A percentile compares a stretch with the other conserved stretches of the same genome.
Conservation (phyloP, 2,329 filamentous ascomycete species). For the Talaromyces sp. region DNA sequence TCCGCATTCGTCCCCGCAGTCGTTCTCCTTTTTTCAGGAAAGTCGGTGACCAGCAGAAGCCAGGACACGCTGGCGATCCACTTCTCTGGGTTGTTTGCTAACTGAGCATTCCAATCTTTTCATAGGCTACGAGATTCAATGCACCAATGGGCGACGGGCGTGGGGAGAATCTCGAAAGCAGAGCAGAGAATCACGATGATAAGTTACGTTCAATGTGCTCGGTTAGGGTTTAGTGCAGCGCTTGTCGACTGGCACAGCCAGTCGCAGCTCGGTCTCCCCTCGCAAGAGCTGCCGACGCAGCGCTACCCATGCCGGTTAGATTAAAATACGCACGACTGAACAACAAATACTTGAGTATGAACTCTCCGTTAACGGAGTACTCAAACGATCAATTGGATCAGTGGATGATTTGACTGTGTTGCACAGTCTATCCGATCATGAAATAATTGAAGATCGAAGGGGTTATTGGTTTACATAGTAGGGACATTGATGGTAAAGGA, state of each 20-base stretch:
- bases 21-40: background rate
- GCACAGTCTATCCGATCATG: background rate
- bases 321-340: background rate
- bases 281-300: background rate
- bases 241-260: slow-evolving; percentile 12
- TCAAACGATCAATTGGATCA: background rate
- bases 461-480: too few species aligned
- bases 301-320: background rate
- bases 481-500: too few species aligned
- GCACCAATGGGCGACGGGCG: background rate
- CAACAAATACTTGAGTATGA: background rate
- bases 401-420: background rate
- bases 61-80: background rate
- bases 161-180: background rate
- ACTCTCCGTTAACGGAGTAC: background rate
- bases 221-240: slow-evolving; percentile 6
- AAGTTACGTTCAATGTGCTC: background rate
- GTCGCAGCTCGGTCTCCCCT: slow-evolving; percentile 6
- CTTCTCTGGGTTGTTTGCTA: background rate
- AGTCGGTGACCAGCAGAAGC: slow-evolving; percentile 1
- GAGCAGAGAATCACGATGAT: background rate
- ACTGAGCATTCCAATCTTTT: background rate
- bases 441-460: background rate
- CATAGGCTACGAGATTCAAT: background rate
- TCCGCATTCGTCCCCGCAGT: slow-evolving; percentile 7